A percentile compares a stretch with the other conserved stretches of the same genome.
Evolutionary conservation across 116 monocot genomes (phyloP).

Genomic region (Cymodocea nodosa): DNA sequence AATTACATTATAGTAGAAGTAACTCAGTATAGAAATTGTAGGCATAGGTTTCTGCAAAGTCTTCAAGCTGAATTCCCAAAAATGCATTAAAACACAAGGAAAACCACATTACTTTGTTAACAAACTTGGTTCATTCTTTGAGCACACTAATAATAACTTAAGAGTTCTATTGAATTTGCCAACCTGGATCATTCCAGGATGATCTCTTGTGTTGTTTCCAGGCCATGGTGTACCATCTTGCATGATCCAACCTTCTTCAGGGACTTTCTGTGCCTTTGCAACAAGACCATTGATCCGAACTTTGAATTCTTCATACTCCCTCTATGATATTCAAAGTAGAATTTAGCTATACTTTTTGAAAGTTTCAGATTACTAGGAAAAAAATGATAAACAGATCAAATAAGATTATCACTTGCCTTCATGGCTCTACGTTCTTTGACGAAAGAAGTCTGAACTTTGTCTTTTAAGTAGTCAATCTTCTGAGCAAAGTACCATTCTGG

Average conservation of each 20-base stretch:
- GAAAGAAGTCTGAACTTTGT: constrained; percentile 72
- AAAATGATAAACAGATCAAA: background rate
- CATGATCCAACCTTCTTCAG: constrained; percentile 83
- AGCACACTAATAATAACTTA: no score
- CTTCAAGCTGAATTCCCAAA: no score
- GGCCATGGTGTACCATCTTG: constrained; percentile 89
- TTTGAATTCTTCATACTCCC: constrained; percentile 84
- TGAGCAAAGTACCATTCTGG: constrained; percentile 72
- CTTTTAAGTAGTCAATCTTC: constrained; percentile 75
- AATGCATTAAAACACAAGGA: no score
- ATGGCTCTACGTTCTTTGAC: constrained; percentile 76
- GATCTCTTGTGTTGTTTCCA: constrained; percentile 79
- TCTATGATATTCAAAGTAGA: constrained; percentile 22
- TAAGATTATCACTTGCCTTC: constrained; percentile 34
- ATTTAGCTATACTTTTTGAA: no score
- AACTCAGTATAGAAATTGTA: no score
- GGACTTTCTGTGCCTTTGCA: constrained; percentile 71
- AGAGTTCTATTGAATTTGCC: background rate
- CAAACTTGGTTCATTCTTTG: no score
- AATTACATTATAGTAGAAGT: no score
- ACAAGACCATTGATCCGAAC: constrained; percentile 60
- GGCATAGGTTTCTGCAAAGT: no score
- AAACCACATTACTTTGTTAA: no score
- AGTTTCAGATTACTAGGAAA: no score
- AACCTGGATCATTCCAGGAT: constrained; percentile 88